A percentile compares a stretch with the other conserved stretches of the same genome.
phyloP scores from a whole-genome alignment of 768 basidiomycete genomes.

The Phanerochaete sordida region DNA sequence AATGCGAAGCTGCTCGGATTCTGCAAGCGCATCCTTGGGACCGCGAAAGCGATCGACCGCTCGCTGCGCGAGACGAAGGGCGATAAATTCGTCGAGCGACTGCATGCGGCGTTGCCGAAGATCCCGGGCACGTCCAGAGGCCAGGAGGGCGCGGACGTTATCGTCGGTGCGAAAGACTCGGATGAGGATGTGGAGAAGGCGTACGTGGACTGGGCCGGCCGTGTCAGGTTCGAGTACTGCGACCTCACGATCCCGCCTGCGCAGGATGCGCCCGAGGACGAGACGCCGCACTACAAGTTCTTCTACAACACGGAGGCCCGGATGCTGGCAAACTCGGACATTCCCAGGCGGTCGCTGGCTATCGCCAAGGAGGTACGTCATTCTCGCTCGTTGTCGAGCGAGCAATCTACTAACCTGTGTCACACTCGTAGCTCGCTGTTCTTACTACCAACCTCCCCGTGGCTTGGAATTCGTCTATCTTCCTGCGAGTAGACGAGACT shows the following conservation, averaged over 20 bases:
- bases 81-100: conserved; percentile 74
- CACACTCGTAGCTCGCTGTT: conserved; percentile 81
- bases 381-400: conserved; percentile 33
- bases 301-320: conserved; percentile 80
- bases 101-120: conserved; percentile 74
- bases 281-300: conserved; percentile 74
- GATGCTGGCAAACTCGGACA: conserved; percentile 79
- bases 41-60: conserved; percentile 82
- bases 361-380: conserved; percentile 78
- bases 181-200: conserved; percentile 65
- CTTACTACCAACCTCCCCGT: conserved; percentile 93
- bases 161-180: conserved; percentile 50
- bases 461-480: conserved; percentile 92
- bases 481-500: conserved; percentile 88
- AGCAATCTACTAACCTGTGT: too few species aligned
- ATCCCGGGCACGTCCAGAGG: conserved; percentile 49
- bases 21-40: conserved; percentile 81
- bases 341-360: conserved; percentile 87
- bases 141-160: conserved; percentile 28
- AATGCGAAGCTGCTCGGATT: conserved; percentile 76
- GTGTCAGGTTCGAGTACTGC: conserved; percentile 86
- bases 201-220: conserved; percentile 84
- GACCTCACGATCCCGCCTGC: conserved; percentile 59
- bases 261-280: conserved; percentile 41
- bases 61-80: conserved; percentile 90